A percentile compares a stretch with the other conserved stretches of the same genome.
Evolutionary conservation across 1,284 basidiomycete species (phyloP).

Genomic region (Erythrobasidium hasegawianum): DNA sequence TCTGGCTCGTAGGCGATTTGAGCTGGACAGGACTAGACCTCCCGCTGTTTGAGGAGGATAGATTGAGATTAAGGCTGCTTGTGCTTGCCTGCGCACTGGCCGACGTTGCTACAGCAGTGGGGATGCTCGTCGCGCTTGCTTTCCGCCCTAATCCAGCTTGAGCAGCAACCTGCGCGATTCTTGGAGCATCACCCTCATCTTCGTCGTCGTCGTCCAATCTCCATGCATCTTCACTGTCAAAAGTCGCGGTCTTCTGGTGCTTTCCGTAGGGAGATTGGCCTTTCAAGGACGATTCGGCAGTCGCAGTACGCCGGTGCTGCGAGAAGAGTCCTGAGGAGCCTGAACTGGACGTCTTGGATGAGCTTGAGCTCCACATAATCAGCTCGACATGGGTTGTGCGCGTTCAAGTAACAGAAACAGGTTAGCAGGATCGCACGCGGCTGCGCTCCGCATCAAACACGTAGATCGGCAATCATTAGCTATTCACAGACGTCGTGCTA

Average conservation of each 20-base stretch:
- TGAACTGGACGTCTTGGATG: conserved; percentile 9
- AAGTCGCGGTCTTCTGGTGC: background rate
- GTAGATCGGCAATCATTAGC: too few species aligned
- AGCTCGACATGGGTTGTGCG: background rate
- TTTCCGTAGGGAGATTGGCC: conserved; percentile 2
- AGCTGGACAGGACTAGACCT: background rate
- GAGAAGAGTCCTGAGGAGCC: conserved; percentile 12
- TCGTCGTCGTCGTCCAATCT: conserved; percentile 31
- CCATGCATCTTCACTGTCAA: conserved; percentile 28
- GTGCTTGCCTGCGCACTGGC: background rate
- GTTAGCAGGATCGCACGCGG: too few species aligned
- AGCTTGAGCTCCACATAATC: conserved; percentile 27
- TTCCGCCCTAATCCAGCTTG: conserved; percentile 32
- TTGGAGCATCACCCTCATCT: conserved; percentile 7
- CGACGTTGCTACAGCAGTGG: background rate
- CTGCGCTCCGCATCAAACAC: too few species aligned
- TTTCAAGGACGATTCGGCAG: conserved; percentile 9
- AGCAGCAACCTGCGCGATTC: conserved; percentile 30
- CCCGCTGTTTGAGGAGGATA: background rate
- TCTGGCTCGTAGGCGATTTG: conserved; percentile 13
- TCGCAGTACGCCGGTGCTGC: conserved; percentile 19
- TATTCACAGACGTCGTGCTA: too few species aligned
- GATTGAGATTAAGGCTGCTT: background rate
- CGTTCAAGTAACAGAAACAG: too few species aligned
- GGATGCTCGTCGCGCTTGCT: conserved; percentile 6